A percentile compares a stretch with the other conserved stretches of the same genome.
Evolutionary conservation across 176 grass and related monocot genomes (phyloP).

Genomic region (Echinochloa phyllopogon): DNA sequence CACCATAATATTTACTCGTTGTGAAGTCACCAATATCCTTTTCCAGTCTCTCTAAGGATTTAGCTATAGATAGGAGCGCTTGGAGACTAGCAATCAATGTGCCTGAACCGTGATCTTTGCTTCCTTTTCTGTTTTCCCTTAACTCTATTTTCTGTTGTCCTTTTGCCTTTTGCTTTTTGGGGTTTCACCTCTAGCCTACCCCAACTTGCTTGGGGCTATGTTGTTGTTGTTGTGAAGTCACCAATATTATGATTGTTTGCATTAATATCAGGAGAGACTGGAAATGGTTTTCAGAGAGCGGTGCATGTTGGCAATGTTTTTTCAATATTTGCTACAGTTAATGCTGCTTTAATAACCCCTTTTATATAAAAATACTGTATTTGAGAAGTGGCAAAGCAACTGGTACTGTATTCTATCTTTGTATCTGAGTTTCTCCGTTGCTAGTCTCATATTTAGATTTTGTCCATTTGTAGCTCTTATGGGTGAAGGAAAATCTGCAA

Average conservation of each 20-base stretch:
- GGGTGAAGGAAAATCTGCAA: slow-evolving; percentile 96
- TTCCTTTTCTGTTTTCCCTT: no score
- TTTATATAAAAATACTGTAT: neutral
- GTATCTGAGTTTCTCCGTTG: slow-evolving; percentile 16
- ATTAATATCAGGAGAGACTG: slow-evolving; percentile 1
- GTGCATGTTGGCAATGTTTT: neutral
- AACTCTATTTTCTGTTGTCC: no score
- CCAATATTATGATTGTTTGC: neutral
- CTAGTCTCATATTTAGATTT: slow-evolving; percentile 11
- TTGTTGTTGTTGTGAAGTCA: neutral
- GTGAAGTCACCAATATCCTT: neutral
- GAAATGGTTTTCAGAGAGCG: slow-evolving; percentile 6
- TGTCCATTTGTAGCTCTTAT: slow-evolving; percentile 72
- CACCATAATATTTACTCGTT: neutral
- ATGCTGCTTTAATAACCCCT: neutral
- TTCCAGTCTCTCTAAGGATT: no score
- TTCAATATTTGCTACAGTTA: neutral
- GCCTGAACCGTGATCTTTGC: no score
- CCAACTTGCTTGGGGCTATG: no score
- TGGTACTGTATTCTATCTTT: neutral
- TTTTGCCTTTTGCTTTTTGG: no score
- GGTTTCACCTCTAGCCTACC: no score
- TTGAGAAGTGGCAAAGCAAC: neutral
- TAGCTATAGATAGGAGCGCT: no score
- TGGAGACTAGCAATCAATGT: no score